Conservation (phyloP, 2,329 filamentous ascomycete genomes). For the Phoma herbarum region DNA sequence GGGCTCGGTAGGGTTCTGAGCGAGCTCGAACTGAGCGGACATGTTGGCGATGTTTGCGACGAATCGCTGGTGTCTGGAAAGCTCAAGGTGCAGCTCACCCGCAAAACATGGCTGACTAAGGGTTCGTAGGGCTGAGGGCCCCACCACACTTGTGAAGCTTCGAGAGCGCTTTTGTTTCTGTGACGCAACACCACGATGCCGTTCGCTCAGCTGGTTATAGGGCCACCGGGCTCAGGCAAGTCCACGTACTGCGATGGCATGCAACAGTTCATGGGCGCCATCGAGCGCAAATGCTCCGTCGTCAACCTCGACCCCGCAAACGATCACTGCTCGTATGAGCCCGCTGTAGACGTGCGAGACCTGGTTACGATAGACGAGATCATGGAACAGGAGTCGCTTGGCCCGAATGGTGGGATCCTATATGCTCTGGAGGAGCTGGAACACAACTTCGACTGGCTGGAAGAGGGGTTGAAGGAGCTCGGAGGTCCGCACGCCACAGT, state of each 20-base stretch:
- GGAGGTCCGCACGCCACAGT: constrained; percentile 57
- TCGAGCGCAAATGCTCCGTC: constrained; percentile 91
- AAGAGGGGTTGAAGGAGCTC: constrained; percentile 78
- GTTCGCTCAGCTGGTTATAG: constrained; percentile 82
- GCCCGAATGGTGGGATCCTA: constrained; percentile 89
- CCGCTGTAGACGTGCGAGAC: constrained; percentile 87
- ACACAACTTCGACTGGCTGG: constrained; percentile 91
- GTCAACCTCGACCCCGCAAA: constrained; percentile 98
- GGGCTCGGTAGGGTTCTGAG: constrained; percentile 82
- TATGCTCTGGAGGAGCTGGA: constrained; percentile 97
- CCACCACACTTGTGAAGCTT: constrained; percentile 11
- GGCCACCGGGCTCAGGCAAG: constrained; percentile 95
- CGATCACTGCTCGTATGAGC: constrained; percentile 87
- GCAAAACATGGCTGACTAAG: constrained; percentile 22
- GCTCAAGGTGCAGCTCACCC: constrained; percentile 29
- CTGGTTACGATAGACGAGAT: constrained; percentile 92
- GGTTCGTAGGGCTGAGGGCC: constrained; percentile 9
- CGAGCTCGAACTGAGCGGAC: constrained; percentile 77
- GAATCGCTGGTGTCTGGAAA: constrained; percentile 15
- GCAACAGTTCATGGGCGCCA: constrained; percentile 97
- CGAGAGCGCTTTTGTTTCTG: neutral
- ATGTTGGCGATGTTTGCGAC: constrained; percentile 32
- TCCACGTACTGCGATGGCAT: constrained; percentile 99
- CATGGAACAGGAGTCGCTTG: constrained; percentile 89
- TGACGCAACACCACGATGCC: constrained; percentile 55